These are phyloP conservation scores for Solanum rostratum DNA, from an alignment of 257 asterid genomes.

Conservation along the genomic window DNA sequence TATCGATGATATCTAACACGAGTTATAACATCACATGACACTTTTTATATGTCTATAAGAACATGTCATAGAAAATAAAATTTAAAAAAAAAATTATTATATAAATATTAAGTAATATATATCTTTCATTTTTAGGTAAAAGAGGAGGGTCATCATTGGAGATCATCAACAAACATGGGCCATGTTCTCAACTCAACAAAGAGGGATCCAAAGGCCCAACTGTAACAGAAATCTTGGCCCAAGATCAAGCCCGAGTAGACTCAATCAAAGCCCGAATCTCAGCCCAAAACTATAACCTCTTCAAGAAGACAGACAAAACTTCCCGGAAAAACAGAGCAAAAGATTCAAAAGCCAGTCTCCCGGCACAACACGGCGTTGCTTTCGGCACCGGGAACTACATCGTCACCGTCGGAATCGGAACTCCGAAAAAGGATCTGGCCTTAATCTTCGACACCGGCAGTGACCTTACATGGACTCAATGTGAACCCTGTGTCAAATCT, in stretches of 20 bases:
- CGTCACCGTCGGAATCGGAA: constrained; percentile 53
- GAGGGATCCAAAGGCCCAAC: constrained; percentile 2
- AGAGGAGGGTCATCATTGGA: constrained; percentile 33
- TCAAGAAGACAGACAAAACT: background rate
- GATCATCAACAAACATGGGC: constrained; percentile 45
- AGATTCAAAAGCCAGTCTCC: constrained; percentile 19
- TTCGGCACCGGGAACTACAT: constrained; percentile 55
- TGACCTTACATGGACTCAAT: constrained; percentile 83
- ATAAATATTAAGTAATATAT: background rate
- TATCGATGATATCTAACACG: background rate
- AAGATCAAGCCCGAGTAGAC: constrained; percentile 42
- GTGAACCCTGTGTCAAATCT: constrained; percentile 38
- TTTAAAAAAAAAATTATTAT: background rate
- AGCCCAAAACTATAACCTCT: background rate
- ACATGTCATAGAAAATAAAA: background rate
- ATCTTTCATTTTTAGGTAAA: constrained; percentile 19
- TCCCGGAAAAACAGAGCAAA: background rate
- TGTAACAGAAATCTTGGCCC: constrained; percentile 31
- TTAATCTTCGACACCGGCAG: constrained; percentile 78
- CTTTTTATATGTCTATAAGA: background rate
- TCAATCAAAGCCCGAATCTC: constrained; percentile 32
- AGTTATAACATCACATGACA: background rate
- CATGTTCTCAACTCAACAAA: constrained; percentile 26
- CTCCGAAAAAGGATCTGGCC: constrained; percentile 28
- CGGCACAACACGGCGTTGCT: constrained; percentile 36